Percentiles rank a stretch among this genome's conserved stretches.
Conservation (phyloP, 345 rosid species). For the Sonneratia caseolaris region DNA sequence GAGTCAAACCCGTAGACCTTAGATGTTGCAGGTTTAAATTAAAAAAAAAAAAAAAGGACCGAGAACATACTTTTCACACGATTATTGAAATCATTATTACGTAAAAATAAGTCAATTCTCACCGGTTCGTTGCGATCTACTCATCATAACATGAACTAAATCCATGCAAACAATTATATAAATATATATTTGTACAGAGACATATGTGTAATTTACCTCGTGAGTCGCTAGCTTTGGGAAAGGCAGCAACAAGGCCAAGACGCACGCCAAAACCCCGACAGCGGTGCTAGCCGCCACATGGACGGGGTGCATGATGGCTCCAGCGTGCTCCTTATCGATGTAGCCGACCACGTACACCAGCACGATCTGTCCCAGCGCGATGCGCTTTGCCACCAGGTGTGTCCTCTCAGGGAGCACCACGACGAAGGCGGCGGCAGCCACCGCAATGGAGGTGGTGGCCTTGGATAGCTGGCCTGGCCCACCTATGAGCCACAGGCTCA, state of each 20-base stretch:
- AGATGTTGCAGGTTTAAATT: no score
- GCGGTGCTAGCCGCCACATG: constrained; percentile 73
- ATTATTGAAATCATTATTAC: no score
- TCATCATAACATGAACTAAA: not conserved
- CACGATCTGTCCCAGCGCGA: constrained; percentile 78
- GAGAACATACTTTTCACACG: no score
- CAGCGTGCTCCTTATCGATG: constrained; percentile 41
- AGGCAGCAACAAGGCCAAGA: constrained; percentile 60
- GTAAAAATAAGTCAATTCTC: no score
- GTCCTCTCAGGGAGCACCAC: constrained; percentile 56
- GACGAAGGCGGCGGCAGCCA: constrained; percentile 43
- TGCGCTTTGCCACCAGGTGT: constrained; percentile 53
- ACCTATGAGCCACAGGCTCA: constrained; percentile 48
- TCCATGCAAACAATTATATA: not conserved
- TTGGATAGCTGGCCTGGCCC: constrained; percentile 47
- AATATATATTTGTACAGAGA: not conserved
- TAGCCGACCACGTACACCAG: constrained; percentile 50
- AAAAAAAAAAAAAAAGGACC: no score
- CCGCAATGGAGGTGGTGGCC: constrained; percentile 46
- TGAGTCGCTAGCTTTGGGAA: constrained; percentile 62
- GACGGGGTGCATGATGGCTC: constrained; percentile 60
- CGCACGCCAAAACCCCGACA: constrained; percentile 62
- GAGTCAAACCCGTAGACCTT: no score
- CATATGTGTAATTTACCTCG: constrained; percentile 33
- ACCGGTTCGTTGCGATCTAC: not conserved